Evolutionary conservation across 108 stramenopile species (phyloP).

Genomic region (Pinguiococcus pyrenoidosus): DNA sequence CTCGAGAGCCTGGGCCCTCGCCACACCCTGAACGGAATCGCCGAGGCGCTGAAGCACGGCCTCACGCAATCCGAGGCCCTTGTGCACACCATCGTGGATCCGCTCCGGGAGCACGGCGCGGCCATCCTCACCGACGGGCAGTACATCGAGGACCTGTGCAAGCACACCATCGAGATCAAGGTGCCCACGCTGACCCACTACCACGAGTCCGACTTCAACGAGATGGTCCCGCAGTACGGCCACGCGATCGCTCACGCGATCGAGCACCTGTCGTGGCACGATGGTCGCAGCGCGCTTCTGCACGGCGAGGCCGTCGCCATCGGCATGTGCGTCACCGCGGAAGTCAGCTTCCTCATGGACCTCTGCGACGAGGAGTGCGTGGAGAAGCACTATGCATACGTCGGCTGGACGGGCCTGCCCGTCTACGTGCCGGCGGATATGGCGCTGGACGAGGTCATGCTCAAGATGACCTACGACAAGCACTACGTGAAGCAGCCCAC

Average conservation of each 20-base stretch:
- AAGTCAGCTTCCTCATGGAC: constrained; percentile 16
- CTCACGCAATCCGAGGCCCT: constrained; percentile 14
- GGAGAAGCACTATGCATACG: constrained; percentile 20
- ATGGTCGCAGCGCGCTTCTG: constrained; percentile 6
- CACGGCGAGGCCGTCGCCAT: constrained; percentile 37
- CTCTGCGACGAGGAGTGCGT: constrained; percentile 12
- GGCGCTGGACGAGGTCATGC: constrained; percentile 10
- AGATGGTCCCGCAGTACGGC: constrained; percentile 29
- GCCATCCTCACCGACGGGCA: constrained; percentile 8
- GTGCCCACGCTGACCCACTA: constrained; percentile 27
- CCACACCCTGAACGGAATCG: constrained; percentile 29
- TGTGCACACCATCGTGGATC: constrained; percentile 12
- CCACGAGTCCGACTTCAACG: constrained; percentile 25
- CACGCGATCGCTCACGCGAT: constrained; percentile 30
- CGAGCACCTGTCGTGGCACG: constrained; percentile 26
- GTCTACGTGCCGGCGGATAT: constrained; percentile 7
- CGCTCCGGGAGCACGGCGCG: constrained; percentile 7
- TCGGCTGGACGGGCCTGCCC: constrained; percentile 15
- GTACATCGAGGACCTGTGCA: constrained; percentile 21
- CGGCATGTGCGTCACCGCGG: constrained; percentile 28
- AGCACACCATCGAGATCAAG: constrained; percentile 26
- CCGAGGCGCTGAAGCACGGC: constrained; percentile 33
- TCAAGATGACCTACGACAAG: constrained; percentile 28
- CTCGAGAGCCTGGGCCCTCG: constrained; percentile 15
- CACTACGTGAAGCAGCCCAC: constrained; percentile 19